These are phyloP conservation scores for Cydonia oblonga DNA, from an alignment of 331 rosid genomes.

Conservation along the genomic window DNA sequence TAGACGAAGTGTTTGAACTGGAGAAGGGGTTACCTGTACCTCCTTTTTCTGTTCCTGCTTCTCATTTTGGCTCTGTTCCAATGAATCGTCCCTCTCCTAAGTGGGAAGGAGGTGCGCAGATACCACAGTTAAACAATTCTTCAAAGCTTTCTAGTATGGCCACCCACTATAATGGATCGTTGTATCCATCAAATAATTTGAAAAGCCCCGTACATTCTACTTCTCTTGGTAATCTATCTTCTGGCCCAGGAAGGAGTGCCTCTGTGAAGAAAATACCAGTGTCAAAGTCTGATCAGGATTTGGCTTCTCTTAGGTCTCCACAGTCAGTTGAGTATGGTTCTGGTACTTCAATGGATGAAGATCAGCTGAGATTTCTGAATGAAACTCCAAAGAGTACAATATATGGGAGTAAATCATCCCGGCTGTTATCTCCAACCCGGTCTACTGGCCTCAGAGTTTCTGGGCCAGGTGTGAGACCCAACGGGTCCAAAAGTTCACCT, in stretches of 20 bases:
- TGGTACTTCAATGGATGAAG: conserved; percentile 58
- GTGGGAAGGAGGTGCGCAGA: conserved; percentile 73
- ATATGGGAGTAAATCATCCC: conserved; percentile 49
- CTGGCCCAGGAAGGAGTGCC: conserved; percentile 53
- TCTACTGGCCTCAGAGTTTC: conserved; percentile 44
- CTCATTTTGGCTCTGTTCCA: conserved; percentile 58
- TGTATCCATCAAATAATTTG: conserved; percentile 44
- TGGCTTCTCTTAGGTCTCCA: conserved; percentile 71
- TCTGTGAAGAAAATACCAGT: conserved; percentile 48
- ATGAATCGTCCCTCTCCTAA: conserved; percentile 58
- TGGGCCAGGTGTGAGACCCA: conserved; percentile 38
- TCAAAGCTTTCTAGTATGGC: conserved; percentile 32
- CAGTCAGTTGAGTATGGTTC: conserved; percentile 54
- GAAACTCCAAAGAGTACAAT: conserved; percentile 53
- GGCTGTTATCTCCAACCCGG: conserved; percentile 62
- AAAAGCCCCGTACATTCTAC: conserved; percentile 60
- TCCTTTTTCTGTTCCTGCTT: conserved; percentile 35
- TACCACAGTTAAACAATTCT: conserved; percentile 40
- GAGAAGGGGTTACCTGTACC: conserved; percentile 63
- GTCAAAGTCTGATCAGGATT: conserved; percentile 96
- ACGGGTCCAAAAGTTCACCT: conserved; percentile 42
- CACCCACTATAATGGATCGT: conserved; percentile 46
- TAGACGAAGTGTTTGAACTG: conserved; percentile 85
- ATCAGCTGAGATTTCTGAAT: conserved; percentile 46
- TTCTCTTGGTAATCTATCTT: conserved; percentile 53